Conservation (phyloP, 2,329 filamentous ascomycete genomes). For the Chaetomiaceae sp. region DNA sequence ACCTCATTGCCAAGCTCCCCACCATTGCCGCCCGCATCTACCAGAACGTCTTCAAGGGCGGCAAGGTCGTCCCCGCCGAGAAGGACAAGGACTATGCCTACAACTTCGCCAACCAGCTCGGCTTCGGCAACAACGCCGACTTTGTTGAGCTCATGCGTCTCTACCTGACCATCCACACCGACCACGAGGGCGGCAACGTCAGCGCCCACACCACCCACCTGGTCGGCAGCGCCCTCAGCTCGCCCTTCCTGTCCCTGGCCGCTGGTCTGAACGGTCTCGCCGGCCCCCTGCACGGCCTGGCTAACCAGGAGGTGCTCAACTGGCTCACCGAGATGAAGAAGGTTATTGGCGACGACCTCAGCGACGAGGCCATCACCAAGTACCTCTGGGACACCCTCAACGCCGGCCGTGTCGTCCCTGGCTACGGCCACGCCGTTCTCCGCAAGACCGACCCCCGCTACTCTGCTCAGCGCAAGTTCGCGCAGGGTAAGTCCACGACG, state of each 20-base stretch:
- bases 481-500: conserved; percentile 50
- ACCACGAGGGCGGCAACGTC: conserved; percentile 99
- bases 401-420: conserved; percentile 89
- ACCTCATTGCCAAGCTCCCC: conserved; percentile 98
- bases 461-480: conserved; percentile 96
- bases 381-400: conserved; percentile 99
- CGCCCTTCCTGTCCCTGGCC: conserved; percentile 91
- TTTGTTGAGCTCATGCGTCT: conserved; percentile 98
- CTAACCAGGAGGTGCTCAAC: conserved; percentile 99
- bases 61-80: conserved; percentile 92
- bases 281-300: conserved; percentile 95
- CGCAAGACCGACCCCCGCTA: conserved; percentile 99
- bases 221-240: conserved; percentile 93
- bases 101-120: conserved; percentile 99
- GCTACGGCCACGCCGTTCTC: conserved; percentile 97
- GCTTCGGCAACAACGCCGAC: conserved; percentile 90
- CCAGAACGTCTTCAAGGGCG: conserved; percentile 99
- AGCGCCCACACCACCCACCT: conserved; percentile 97
- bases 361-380: conserved; percentile 93
- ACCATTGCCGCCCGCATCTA: conserved; percentile 98
- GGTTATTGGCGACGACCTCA: conserved; percentile 85
- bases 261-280: conserved; percentile 97
- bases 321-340: conserved; percentile 99
- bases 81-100: conserved; percentile 99
- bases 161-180: conserved; percentile 99